Evolutionary conservation across 1,284 basidiomycete genomes (phyloP).

Genomic region (Trichosporon coremiiforme): DNA sequence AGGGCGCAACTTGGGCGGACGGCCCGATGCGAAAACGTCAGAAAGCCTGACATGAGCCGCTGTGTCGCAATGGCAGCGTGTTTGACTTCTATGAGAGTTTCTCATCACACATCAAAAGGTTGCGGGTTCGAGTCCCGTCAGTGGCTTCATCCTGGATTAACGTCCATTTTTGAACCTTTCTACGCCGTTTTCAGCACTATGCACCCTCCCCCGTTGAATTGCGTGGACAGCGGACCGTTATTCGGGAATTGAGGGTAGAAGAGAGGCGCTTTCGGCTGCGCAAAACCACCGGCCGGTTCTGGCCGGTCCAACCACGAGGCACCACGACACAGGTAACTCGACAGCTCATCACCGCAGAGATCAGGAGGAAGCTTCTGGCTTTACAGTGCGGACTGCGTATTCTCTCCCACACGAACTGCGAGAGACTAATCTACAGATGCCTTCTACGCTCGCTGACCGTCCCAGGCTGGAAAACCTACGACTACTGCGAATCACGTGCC

Average conservation of each 20-base stretch:
- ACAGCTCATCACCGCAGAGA: neutral
- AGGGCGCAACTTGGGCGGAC: too few relatives aligned
- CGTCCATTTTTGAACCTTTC: neutral
- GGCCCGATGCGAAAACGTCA: too few relatives aligned
- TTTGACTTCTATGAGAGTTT: slow-evolving; percentile 22
- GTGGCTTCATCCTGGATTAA: neutral
- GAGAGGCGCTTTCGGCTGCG: too few relatives aligned
- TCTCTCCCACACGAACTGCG: neutral
- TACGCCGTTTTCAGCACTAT: neutral
- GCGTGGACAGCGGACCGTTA: too few relatives aligned
- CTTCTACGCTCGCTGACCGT: neutral
- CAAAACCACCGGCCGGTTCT: too few relatives aligned
- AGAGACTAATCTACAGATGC: too few relatives aligned
- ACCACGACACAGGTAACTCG: neutral
- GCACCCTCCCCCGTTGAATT: neutral
- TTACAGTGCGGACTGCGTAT: neutral
- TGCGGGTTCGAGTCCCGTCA: slow-evolving; percentile 22
- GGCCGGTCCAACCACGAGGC: neutral
- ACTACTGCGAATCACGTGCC: neutral
- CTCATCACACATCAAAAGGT: slow-evolving; percentile 19
- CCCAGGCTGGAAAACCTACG: neutral
- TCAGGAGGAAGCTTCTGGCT: neutral
- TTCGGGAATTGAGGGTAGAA: too few relatives aligned
- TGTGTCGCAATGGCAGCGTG: slow-evolving; percentile 22
- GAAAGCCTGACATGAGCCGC: neutral